A percentile compares a stretch with the other conserved stretches of the same genome.
Conservation (phyloP, 2,329 filamentous ascomycete species). For the Fusarium algeriense region DNA sequence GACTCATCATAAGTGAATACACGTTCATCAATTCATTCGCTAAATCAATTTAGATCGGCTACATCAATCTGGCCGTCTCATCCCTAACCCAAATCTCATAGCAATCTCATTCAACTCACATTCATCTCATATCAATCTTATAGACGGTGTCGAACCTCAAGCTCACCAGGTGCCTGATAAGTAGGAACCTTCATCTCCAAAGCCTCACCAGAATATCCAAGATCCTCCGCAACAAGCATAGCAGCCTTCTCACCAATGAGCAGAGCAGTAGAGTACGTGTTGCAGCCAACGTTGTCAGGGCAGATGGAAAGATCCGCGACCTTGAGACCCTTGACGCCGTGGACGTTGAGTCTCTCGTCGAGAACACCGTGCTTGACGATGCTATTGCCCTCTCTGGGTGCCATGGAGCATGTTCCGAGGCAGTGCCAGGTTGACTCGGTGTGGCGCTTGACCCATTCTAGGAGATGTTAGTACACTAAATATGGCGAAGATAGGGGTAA, state of each 20-base stretch:
- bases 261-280: constrained; percentile 62
- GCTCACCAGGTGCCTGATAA: constrained; percentile 69
- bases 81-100: neutral
- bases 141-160: constrained; percentile 55
- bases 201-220: constrained; percentile 78
- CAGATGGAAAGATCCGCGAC: constrained; percentile 82
- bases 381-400: constrained; percentile 79
- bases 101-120: neutral
- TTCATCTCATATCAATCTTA: constrained; percentile 41
- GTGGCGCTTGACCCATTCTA: constrained; percentile 74
- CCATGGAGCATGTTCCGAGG: constrained; percentile 80
- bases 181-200: constrained; percentile 81
- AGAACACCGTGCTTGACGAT: constrained; percentile 85
- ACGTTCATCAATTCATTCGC: constrained; percentile 12
- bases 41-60: constrained; percentile 17
- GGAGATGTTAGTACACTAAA: neutral
- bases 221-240: constrained; percentile 76
- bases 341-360: constrained; percentile 81
- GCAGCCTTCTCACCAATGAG: constrained; percentile 54
- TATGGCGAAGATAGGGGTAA: accelerated
- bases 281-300: constrained; percentile 81
- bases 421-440: constrained; percentile 73
- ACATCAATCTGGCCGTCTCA: constrained; percentile 10
- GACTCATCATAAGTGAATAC: neutral
- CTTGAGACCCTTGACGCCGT: constrained; percentile 82